Percentiles rank a stretch among this genome's conserved stretches.
phyloP scores from a whole-genome alignment of 106 monocot genomes.

The Acorus calamus region DNA sequence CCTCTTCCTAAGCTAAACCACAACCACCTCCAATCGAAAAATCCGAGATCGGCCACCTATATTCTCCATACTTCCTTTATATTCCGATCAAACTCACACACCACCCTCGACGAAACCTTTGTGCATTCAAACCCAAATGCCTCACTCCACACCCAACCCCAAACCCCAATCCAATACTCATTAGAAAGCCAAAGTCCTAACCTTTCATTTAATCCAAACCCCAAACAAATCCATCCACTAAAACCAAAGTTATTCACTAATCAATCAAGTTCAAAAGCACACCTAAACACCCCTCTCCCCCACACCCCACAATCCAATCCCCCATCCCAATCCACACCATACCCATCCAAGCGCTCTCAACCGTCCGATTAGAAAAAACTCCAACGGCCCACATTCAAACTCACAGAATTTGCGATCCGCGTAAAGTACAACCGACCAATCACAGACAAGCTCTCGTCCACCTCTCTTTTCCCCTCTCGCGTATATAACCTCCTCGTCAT shows the following conservation, averaged over 20 bases:
- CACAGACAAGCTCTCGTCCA: constrained; percentile 4
- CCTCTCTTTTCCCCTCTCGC: neutral
- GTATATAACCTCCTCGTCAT: constrained; percentile 23
- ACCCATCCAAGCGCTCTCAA: neutral
- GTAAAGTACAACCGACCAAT: constrained; percentile 18
- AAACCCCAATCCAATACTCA: constrained; percentile 8
- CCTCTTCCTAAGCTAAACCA: constrained; percentile 2
- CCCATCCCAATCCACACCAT: constrained; percentile 11
- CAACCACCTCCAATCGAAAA: neutral
- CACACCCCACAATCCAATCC: neutral
- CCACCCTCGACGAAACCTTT: constrained; percentile 11
- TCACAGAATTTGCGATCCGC: constrained; percentile 18
- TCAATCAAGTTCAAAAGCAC: constrained; percentile 46
- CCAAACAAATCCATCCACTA: neutral
- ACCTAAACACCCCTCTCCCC: neutral
- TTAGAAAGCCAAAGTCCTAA: constrained; percentile 23
- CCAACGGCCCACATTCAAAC: constrained; percentile 37
- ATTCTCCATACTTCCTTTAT: neutral
- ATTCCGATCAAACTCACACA: constrained; percentile 24
- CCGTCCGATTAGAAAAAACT: constrained; percentile 29
- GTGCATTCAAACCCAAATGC: constrained; percentile 6
- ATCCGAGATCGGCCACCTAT: neutral
- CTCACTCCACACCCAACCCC: constrained; percentile 6
- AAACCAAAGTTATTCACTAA: constrained; percentile 1
- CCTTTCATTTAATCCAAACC: neutral